phyloP scores from a whole-genome alignment of 345 rosid species.

The Viola odorata region DNA sequence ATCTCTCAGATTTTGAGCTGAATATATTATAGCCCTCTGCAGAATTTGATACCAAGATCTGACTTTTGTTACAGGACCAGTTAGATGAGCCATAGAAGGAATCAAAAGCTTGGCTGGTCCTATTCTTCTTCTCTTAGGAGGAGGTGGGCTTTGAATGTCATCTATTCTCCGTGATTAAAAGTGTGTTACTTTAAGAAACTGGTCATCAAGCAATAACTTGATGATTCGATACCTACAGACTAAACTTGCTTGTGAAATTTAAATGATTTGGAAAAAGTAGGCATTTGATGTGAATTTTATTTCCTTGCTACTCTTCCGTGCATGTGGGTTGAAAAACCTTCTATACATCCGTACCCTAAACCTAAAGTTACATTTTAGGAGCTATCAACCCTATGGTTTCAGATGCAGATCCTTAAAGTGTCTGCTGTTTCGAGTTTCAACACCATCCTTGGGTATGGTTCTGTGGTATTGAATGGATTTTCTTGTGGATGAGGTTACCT shows the following conservation, averaged over 20 bases:
- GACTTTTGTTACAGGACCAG: slow-evolving; percentile 53
- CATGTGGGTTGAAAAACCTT: too few species aligned
- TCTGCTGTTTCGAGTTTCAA: too few species aligned
- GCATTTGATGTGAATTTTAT: slow-evolving; percentile 7
- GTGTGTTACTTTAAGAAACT: slow-evolving; percentile 19
- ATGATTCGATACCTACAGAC: slow-evolving; percentile 15
- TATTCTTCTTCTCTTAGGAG: slow-evolving; percentile 33
- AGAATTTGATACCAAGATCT: background rate
- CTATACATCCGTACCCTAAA: too few species aligned
- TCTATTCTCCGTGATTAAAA: slow-evolving; percentile 26
- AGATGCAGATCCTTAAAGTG: too few species aligned
- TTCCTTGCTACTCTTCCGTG: too few species aligned
- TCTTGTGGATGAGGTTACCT: too few species aligned
- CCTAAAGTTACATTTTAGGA: too few species aligned
- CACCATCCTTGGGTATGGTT: too few species aligned
- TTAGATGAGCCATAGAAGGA: slow-evolving; percentile 59
- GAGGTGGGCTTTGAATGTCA: slow-evolving; percentile 77
- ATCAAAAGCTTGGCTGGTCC: slow-evolving; percentile 21
- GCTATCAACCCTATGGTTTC: too few species aligned
- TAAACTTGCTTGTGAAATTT: slow-evolving; percentile 15
- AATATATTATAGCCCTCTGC: too few species aligned
- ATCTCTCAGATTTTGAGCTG: too few species aligned
- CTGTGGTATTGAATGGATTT: too few species aligned
- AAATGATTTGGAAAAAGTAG: slow-evolving; percentile 15
- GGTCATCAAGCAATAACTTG: slow-evolving; percentile 12